Conservation (phyloP, 164 flowering plant species). For the Piper longum region DNA sequence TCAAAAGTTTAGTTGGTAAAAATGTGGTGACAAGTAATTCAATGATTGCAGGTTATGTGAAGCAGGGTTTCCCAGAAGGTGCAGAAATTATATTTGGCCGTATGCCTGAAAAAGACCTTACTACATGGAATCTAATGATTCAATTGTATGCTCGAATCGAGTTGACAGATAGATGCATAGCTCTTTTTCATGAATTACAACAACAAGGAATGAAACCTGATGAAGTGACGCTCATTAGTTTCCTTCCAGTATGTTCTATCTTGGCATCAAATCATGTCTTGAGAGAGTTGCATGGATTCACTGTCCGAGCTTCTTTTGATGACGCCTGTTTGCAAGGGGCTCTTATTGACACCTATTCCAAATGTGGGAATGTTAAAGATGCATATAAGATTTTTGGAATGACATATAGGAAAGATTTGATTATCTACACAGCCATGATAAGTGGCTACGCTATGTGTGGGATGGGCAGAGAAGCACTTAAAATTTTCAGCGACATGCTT, state of each 20-base stretch:
- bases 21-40: constrained; percentile 41
- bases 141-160: constrained; percentile 47
- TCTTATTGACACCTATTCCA: constrained; percentile 54
- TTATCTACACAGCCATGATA: constrained; percentile 70
- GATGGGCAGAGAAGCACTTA: constrained; percentile 57
- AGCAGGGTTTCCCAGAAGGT: constrained; percentile 22
- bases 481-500: constrained; percentile 39
- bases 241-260: constrained; percentile 53
- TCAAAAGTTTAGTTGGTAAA: constrained; percentile 33
- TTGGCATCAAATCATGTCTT: constrained; percentile 41
- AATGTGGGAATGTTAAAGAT: constrained; percentile 45
- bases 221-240: constrained; percentile 48
- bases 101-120: constrained; percentile 46
- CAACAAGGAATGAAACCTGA: constrained; percentile 49
- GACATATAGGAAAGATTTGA: constrained; percentile 42
- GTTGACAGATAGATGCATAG: constrained; percentile 28
- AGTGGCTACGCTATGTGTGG: constrained; percentile 83
- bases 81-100: constrained; percentile 27
- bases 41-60: constrained; percentile 42
- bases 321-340: constrained; percentile 47
- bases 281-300: constrained; percentile 64
- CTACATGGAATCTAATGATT: constrained; percentile 71
- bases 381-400: constrained; percentile 46
- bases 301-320: constrained; percentile 30
- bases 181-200: constrained; percentile 44